These are phyloP conservation scores for Yarrowia sp. DNA, from an alignment of 805 yeast species.

Conservation along the genomic window DNA sequence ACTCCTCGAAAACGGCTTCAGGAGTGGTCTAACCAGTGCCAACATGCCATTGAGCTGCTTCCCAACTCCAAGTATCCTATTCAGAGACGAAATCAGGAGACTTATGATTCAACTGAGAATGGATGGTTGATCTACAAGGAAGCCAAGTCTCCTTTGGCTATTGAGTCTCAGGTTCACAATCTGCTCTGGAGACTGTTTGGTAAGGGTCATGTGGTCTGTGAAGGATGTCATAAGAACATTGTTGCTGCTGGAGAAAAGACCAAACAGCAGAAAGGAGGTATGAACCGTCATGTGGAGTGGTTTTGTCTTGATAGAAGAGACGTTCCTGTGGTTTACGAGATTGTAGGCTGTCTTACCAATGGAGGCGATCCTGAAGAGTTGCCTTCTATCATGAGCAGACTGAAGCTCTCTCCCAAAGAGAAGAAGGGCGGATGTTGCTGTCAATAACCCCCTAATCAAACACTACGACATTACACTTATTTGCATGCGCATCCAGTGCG, in stretches of 20 bases:
- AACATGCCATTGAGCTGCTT: conserved; percentile 33
- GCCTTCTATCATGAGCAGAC: neutral
- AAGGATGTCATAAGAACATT: conserved; percentile 34
- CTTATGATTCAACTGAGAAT: conserved; percentile 27
- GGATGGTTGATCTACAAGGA: conserved; percentile 35
- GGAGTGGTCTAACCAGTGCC: conserved; percentile 38
- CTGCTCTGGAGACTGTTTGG: conserved; percentile 34
- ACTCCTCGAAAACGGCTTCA: conserved; percentile 34
- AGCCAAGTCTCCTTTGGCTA: conserved; percentile 29
- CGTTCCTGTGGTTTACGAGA: conserved; percentile 8
- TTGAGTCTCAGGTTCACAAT: conserved; percentile 33
- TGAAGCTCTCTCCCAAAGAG: neutral
- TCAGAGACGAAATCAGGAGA: conserved; percentile 27
- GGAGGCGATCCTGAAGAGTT: conserved; percentile 16
- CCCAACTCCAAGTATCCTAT: conserved; percentile 6
- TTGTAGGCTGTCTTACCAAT: conserved; percentile 3
- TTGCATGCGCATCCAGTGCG: neutral
- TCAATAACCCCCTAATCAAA: neutral
- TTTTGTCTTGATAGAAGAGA: conserved; percentile 29
- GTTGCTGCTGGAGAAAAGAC: neutral
- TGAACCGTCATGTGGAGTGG: conserved; percentile 36
- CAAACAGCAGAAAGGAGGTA: neutral
- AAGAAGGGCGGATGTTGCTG: conserved; percentile 17
- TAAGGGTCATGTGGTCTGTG: conserved; percentile 36
- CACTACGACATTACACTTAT: neutral